Conservation (phyloP, 2,329 filamentous ascomycete species). For the Colletotrichum acutatum region DNA sequence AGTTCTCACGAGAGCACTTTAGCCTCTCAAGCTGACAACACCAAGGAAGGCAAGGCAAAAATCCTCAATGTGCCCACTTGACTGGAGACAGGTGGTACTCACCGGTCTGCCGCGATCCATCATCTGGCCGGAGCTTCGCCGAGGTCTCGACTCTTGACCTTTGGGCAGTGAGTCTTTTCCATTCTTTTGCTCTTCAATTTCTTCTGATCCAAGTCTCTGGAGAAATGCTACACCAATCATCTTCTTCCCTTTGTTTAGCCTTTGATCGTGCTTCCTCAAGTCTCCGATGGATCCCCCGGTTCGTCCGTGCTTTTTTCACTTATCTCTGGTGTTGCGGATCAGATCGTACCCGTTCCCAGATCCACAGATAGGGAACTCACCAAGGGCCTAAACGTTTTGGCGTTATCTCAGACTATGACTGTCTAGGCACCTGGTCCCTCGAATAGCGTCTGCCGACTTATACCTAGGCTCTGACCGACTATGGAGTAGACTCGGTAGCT, state of each 20-base stretch:
- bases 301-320: conserved; percentile 20
- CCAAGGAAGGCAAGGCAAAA: neutral
- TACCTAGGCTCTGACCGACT: neutral
- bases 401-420: conserved; percentile 32
- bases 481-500: neutral
- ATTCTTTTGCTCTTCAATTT: neutral
- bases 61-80: conserved; percentile 13
- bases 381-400: neutral
- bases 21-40: neutral
- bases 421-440: neutral
- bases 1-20: neutral
- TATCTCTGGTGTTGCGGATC: conserved; percentile 27
- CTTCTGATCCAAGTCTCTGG: neutral
- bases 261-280: conserved; percentile 18
- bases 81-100: conserved; percentile 24
- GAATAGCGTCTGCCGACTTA: neutral
- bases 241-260: conserved; percentile 4
- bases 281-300: conserved; percentile 8
- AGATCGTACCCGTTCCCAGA: conserved; percentile 30
- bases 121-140: conserved; percentile 31
- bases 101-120: conserved; percentile 23
- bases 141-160: neutral
- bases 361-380: conserved; percentile 32
- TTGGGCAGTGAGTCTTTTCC: conserved; percentile 18
- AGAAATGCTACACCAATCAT: neutral